Conservation (phyloP, 1,139 yeast genomes). For the Taphrina communis region DNA sequence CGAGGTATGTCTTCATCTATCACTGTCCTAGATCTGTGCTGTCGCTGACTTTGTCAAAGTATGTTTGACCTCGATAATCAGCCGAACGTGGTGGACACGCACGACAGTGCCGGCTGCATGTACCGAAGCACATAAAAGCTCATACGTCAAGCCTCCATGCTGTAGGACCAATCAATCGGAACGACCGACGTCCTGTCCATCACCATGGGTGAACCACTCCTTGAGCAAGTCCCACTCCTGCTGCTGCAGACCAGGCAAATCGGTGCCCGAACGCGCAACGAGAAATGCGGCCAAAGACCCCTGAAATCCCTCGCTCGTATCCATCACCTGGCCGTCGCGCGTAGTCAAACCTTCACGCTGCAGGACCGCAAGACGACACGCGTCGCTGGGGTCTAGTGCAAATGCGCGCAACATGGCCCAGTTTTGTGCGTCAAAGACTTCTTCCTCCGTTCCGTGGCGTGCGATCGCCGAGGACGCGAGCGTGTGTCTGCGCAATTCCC, state of each 20-base stretch:
- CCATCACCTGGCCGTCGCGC: neutral
- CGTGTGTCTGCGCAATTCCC: neutral
- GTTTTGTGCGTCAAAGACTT: conserved; percentile 2
- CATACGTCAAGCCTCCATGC: too few relatives aligned
- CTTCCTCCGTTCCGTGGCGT: neutral
- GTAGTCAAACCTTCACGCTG: neutral
- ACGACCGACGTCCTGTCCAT: conserved; percentile 7
- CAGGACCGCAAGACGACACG: neutral
- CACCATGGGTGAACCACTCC: neutral
- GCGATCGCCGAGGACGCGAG: conserved; percentile 3
- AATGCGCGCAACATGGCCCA: neutral
- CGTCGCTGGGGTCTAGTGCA: neutral
- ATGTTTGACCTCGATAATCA: neutral
- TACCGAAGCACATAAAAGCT: neutral
- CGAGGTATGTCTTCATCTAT: neutral
- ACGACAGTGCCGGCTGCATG: neutral
- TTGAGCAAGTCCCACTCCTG: neutral
- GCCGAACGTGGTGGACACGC: neutral
- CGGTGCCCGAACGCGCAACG: neutral
- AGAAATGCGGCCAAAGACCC: neutral
- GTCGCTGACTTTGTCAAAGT: neutral
- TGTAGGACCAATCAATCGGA: neutral
- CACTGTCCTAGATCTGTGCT: neutral
- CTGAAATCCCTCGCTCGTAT: neutral
- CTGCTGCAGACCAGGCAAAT: conserved; percentile 2